phyloP scores from a whole-genome alignment of 306 rosid species.

The Casuarina cunninghamiana region DNA sequence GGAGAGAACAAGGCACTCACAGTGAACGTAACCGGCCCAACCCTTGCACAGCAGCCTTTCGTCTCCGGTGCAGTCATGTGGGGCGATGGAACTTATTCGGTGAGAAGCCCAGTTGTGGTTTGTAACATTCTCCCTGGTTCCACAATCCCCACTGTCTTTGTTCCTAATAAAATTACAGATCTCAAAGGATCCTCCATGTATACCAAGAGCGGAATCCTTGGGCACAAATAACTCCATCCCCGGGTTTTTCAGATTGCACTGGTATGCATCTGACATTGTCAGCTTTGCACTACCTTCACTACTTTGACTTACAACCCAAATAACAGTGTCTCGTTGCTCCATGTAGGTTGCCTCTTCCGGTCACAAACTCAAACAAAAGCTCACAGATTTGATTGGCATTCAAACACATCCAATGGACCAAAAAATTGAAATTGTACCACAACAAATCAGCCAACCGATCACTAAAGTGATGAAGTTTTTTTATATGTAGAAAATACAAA shows the following conservation, averaged over 20 bases:
- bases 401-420: no score
- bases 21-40: slow-evolving; percentile 17
- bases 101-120: slow-evolving; percentile 32
- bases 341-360: neutral
- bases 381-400: no score
- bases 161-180: neutral
- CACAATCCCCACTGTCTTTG: neutral
- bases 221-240: no score
- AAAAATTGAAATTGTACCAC: neutral
- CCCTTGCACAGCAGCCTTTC: no score
- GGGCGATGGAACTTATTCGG: slow-evolving; percentile 18
- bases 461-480: no score
- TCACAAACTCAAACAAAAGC: neutral
- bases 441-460: no score
- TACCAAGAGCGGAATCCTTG: slow-evolving; percentile 8
- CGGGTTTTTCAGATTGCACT: neutral
- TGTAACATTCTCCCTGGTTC: slow-evolving; percentile 33
- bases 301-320: neutral
- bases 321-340: neutral
- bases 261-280: no score
- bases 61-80: neutral
- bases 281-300: neutral
- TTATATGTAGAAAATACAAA: slow-evolving; percentile 21
- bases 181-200: slow-evolving; percentile 20
- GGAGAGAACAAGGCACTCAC: slow-evolving; percentile 22